phyloP scores from a whole-genome alignment of 176 grass and related monocot species.

The Thalia dealbata region DNA sequence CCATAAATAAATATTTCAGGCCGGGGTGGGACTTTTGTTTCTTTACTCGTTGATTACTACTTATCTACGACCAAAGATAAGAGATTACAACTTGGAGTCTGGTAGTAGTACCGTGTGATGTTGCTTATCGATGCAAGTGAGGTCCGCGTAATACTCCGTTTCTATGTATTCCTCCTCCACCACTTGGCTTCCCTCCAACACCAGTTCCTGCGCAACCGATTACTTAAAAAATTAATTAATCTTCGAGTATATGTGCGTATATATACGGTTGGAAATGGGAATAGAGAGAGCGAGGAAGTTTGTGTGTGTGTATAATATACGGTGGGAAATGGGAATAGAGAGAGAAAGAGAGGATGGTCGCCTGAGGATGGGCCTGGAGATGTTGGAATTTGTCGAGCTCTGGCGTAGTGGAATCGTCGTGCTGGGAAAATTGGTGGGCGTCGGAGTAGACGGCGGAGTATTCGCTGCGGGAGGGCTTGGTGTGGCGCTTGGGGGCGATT shows the following conservation, averaged over 20 bases:
- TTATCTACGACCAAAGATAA: too few relatives aligned
- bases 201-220: constrained; percentile 18
- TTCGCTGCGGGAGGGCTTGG: constrained; percentile 80
- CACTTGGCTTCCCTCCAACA: constrained; percentile 30
- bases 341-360: not conserved
- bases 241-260: too few relatives aligned
- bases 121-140: constrained; percentile 60
- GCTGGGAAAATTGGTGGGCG: constrained; percentile 23
- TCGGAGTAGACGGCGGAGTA: constrained; percentile 43
- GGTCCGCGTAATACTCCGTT: constrained; percentile 73
- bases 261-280: too few relatives aligned
- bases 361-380: constrained; percentile 49
- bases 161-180: constrained; percentile 68
- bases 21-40: too few relatives aligned
- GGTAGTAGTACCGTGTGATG: constrained; percentile 54
- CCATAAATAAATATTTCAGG: too few relatives aligned
- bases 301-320: too few relatives aligned
- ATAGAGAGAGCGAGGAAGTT: not conserved
- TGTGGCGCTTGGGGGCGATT: constrained; percentile 57
- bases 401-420: constrained; percentile 31
- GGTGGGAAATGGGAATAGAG: not conserved
- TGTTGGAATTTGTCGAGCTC: constrained; percentile 59
- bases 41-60: too few relatives aligned
- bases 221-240: too few relatives aligned
- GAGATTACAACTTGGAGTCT: too few relatives aligned